These are phyloP conservation scores for Plantago major DNA, from an alignment of 257 asterid species.

Conservation along the genomic window DNA sequence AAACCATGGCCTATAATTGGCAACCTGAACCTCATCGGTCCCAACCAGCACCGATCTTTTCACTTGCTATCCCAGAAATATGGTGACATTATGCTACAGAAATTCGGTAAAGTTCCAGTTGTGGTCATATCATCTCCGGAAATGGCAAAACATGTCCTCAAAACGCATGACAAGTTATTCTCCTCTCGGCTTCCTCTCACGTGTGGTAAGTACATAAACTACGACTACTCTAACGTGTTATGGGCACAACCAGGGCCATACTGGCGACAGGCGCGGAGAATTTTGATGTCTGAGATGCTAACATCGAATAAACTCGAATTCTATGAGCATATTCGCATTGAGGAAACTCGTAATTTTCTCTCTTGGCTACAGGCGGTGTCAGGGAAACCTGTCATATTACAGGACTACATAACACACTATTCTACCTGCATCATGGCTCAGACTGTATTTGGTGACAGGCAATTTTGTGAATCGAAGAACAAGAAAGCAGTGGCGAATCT, in stretches of 20 bases:
- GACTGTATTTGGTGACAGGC: constrained; percentile 14
- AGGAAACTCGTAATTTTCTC: constrained; percentile 14
- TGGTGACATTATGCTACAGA: constrained; percentile 7
- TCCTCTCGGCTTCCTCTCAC: neutral
- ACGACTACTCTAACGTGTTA: neutral
- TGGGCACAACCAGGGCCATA: neutral
- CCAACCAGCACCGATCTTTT: neutral
- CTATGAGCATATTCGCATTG: constrained; percentile 24
- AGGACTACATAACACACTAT: constrained; percentile 17
- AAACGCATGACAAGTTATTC: neutral
- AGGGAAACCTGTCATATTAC: constrained; percentile 18
- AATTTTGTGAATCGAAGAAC: constrained; percentile 16
- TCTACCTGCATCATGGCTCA: constrained; percentile 4
- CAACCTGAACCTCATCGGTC: constrained; percentile 5
- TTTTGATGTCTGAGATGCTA: neutral
- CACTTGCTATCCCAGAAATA: constrained; percentile 1
- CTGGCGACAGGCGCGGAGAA: constrained; percentile 2
- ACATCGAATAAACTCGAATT: neutral
- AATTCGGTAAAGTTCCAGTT: constrained; percentile 3
- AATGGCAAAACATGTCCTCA: neutral
- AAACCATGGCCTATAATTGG: constrained; percentile 13
- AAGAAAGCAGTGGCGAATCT: neutral
- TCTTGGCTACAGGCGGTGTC: constrained; percentile 3
- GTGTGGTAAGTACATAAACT: neutral
- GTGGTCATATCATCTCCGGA: neutral